phyloP scores from a whole-genome alignment of 1,284 basidiomycete species.

The Lignosus rhinocerotis region DNA sequence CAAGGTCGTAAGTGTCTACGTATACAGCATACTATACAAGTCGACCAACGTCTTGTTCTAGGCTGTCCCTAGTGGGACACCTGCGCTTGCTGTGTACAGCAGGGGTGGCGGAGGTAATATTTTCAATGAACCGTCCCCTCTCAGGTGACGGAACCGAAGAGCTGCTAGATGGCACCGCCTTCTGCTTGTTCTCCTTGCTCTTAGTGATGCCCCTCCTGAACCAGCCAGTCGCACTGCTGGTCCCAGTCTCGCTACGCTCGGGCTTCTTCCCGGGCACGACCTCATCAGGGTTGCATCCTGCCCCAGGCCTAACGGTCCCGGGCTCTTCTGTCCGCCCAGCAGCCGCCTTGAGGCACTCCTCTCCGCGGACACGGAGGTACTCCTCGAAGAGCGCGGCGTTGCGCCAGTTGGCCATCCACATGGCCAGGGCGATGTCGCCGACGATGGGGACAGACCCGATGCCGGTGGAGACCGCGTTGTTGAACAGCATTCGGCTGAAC shows the following conservation, averaged over 20 bases:
- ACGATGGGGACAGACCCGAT: constrained; percentile 79
- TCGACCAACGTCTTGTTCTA: no score
- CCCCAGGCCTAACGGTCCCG: constrained; percentile 52
- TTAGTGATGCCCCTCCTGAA: constrained; percentile 25
- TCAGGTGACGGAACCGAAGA: constrained; percentile 12
- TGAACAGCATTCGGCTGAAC: constrained; percentile 71
- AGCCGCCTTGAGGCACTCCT: constrained; percentile 56
- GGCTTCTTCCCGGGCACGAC: constrained; percentile 30
- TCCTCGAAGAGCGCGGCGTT: constrained; percentile 81
- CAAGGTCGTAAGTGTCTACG: no score
- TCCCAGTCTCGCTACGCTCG: constrained; percentile 8
- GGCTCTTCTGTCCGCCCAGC: constrained; percentile 38
- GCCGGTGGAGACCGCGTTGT: constrained; percentile 74
- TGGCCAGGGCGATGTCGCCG: constrained; percentile 76
- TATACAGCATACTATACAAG: no score
- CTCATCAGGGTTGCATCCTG: constrained; percentile 43
- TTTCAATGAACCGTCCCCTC: constrained; percentile 27
- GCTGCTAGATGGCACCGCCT: constrained; percentile 3
- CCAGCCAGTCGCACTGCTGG: constrained; percentile 19
- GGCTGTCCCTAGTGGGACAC: neutral
- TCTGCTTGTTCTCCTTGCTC: constrained; percentile 25
- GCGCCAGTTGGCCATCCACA: constrained; percentile 87
- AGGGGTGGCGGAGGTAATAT: constrained; percentile 12
- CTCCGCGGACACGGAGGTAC: constrained; percentile 67
- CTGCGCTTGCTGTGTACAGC: neutral